Percentiles rank a stretch among this genome's conserved stretches.
Conservation (phyloP, 176 grass and related monocot genomes). For the Musa beccarii region DNA sequence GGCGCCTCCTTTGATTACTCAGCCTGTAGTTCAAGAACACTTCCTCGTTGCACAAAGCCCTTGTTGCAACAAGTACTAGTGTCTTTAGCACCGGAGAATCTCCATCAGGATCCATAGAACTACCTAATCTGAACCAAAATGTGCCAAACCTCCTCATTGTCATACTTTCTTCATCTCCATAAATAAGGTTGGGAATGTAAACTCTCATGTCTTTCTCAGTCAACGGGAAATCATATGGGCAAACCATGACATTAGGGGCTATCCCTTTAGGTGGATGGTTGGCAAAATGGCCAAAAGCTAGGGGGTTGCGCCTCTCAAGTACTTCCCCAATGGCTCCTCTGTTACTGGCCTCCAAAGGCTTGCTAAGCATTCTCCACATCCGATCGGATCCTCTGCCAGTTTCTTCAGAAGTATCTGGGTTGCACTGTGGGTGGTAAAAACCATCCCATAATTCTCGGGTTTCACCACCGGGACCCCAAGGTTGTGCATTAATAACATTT, state of each 20-base stretch:
- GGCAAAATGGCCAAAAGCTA: constrained; percentile 83
- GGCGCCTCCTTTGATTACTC: constrained; percentile 66
- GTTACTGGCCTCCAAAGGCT: constrained; percentile 44
- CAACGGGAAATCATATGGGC: constrained; percentile 77
- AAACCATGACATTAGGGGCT: constrained; percentile 80
- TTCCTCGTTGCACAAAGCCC: constrained; percentile 67
- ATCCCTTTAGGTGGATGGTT: constrained; percentile 74
- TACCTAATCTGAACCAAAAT: constrained; percentile 81
- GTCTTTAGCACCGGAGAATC: constrained; percentile 47
- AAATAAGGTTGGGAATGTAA: constrained; percentile 69
- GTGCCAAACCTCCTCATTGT: constrained; percentile 73
- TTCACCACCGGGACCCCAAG: constrained; percentile 56
- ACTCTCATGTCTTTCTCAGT: constrained; percentile 74
- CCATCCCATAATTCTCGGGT: constrained; percentile 78
- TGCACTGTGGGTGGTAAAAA: constrained; percentile 26
- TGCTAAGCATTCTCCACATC: constrained; percentile 66
- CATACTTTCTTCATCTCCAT: constrained; percentile 50
- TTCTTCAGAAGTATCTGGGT: constrained; percentile 22
- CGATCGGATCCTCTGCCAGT: constrained; percentile 42
- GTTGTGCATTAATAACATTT: constrained; percentile 77
- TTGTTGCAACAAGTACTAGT: constrained; percentile 67
- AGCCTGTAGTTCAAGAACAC: constrained; percentile 79
- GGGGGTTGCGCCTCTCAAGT: constrained; percentile 75
- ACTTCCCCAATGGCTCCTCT: constrained; percentile 42
- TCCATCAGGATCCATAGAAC: constrained; percentile 26